Percentiles rank a stretch among this genome's conserved stretches.
Conservation (phyloP, 1,284 basidiomycete genomes). For the Ganoderma sinense region DNA sequence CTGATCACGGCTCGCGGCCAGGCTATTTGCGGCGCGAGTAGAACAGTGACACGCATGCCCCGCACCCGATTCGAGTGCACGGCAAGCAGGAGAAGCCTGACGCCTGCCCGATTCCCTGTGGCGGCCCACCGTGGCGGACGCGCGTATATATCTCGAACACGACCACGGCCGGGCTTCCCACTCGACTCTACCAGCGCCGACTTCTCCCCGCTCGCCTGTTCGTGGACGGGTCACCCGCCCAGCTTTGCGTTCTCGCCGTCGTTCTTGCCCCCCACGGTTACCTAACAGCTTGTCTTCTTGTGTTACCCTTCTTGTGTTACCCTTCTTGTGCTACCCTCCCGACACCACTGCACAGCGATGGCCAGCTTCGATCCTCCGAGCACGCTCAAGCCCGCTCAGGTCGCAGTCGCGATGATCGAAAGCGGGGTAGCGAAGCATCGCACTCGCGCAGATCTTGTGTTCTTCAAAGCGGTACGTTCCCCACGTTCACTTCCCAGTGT, state of each 20-base stretch:
- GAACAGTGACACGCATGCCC: constrained; percentile 1
- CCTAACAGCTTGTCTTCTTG: neutral
- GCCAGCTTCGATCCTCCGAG: constrained; percentile 46
- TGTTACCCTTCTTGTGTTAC: too few relatives aligned
- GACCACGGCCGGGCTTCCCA: constrained; percentile 7
- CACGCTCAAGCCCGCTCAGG: constrained; percentile 67
- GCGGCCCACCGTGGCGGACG: constrained; percentile 1
- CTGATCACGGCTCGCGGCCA: neutral
- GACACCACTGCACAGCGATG: constrained; percentile 23
- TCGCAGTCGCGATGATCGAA: constrained; percentile 65
- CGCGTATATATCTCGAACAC: constrained; percentile 20
- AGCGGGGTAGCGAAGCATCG: constrained; percentile 66
- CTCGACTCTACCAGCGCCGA: constrained; percentile 8
- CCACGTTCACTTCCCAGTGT: neutral
- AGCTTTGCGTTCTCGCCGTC: neutral
- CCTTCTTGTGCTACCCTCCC: neutral
- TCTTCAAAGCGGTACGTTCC: constrained; percentile 69
- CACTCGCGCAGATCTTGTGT: constrained; percentile 64
- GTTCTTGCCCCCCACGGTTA: neutral
- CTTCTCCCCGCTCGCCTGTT: constrained; percentile 5
- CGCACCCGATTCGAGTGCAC: neutral
- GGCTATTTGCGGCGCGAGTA: neutral
- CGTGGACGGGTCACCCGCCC: neutral
- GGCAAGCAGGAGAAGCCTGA: constrained; percentile 1
- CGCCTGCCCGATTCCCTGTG: neutral